Evolutionary conservation across 2,329 filamentous ascomycete species (phyloP).

Genomic region (Pyricularia grisea): DNA sequence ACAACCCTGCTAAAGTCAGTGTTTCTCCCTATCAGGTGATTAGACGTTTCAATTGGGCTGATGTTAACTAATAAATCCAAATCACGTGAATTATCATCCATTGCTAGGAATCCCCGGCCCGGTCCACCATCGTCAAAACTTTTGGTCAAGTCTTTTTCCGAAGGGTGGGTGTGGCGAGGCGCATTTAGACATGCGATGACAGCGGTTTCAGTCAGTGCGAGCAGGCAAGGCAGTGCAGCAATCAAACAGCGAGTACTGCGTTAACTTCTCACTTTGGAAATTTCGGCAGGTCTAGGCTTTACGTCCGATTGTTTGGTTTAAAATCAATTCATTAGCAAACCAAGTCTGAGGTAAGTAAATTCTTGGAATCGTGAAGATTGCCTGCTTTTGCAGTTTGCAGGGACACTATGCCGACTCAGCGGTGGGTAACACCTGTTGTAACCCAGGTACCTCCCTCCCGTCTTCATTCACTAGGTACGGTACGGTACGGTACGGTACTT

Average conservation of each 20-base stretch:
- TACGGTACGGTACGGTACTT: too few relatives aligned
- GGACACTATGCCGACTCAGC: background rate
- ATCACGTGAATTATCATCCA: background rate
- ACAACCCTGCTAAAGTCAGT: background rate
- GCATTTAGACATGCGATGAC: background rate
- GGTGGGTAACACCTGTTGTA: background rate
- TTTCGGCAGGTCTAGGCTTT: background rate
- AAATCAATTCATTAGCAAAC: background rate
- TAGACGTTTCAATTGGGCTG: background rate
- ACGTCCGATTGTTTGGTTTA: background rate
- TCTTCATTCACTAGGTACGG: too few relatives aligned
- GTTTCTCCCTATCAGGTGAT: background rate
- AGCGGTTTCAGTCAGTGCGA: background rate
- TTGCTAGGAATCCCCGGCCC: background rate
- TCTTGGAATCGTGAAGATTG: background rate
- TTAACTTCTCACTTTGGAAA: background rate
- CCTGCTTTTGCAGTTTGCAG: background rate
- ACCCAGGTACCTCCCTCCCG: background rate
- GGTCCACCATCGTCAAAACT: background rate
- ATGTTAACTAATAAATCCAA: background rate
- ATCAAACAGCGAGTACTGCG: background rate
- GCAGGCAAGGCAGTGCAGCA: background rate
- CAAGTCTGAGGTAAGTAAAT: background rate
- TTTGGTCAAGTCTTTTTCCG: background rate
- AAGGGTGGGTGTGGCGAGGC: background rate